Percentiles rank a stretch among this genome's conserved stretches.
These are phyloP conservation scores for Citrus unshiu DNA, from an alignment of 345 rosid genomes.

Conservation along the genomic window DNA sequence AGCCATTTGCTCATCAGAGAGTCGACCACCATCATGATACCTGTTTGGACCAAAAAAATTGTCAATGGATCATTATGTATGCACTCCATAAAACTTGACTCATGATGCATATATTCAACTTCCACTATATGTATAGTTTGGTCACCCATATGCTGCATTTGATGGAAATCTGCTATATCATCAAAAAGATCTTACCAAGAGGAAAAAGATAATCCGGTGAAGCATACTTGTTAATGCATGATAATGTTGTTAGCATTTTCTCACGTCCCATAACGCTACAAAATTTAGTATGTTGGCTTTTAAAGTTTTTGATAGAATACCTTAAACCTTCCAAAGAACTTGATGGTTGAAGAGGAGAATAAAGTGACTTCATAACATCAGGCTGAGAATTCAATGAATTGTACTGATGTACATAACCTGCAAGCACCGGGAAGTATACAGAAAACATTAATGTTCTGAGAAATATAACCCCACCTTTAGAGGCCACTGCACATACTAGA, in stretches of 20 bases:
- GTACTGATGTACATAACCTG: slow-evolving; percentile 85
- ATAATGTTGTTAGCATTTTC: not conserved
- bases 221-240: not conserved
- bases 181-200: not conserved
- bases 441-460: not conserved
- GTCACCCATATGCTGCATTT: slow-evolving; percentile 1
- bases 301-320: slow-evolving; percentile 25
- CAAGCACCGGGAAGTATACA: slow-evolving; percentile 25
- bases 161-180: not conserved
- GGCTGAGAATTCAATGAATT: slow-evolving; percentile 84
- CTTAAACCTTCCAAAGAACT: slow-evolving; percentile 92
- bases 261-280: not conserved
- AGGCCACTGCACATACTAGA: not conserved
- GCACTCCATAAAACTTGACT: not conserved
- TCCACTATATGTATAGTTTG: not conserved
- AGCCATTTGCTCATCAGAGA: slow-evolving; percentile 97
- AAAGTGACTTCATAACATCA: slow-evolving; percentile 85
- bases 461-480: not conserved
- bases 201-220: not conserved
- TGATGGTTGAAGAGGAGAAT: slow-evolving; percentile 94
- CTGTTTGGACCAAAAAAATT: slow-evolving; percentile 29
- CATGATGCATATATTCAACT: not conserved
- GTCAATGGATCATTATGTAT: not conserved
- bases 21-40: slow-evolving; percentile 84
- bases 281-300: not conserved